Base-by-base conservation (phyloP, 2,329 filamentous ascomycete species). In the Scolecobasidium constrictum region DNA sequence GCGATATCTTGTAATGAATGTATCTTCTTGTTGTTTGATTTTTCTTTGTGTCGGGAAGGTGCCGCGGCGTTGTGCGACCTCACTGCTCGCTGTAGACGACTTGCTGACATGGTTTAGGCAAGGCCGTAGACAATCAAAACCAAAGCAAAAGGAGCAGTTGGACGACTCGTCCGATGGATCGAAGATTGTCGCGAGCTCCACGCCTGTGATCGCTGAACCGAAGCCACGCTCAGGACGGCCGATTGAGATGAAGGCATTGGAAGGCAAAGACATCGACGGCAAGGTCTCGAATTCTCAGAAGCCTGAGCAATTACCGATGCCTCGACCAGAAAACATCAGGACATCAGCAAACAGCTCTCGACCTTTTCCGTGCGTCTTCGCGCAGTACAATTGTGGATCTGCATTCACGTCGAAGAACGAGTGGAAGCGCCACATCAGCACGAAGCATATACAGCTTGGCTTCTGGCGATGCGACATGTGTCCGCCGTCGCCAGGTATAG, bases 341-440 rank as follows among this genome's bases (percentile, higher is more conserved):
- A 18, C 22, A 16, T 19, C 37, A 20, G 19, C 28, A 17, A 35
- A 20, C 22, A 40, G 22, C 22, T 20, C 23, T 7, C 71, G 75
- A 1, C 72, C 76, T 0, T 92, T 90, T 54, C 68, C 72, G 18
- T 96, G 90, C 60, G 77, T 85, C 45, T 87, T 95, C 58, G 67
- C 75, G 21, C 80, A 77, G 44, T 92, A 87, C 44, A 83, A 82
- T 28, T 96, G 90, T 63, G 50, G 48, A 1, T 75, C 78, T 3
- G 77, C 72, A 0, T 94, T 94, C 54, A 72, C 74, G 3, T 80
- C 73, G 51, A 94, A 94, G 65, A 94, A 94, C 57, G 88, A 95
- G 59, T 95, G 90, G 90, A 95, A 95, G 61, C 78, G 90, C 0
- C 90, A 96, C 57, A 77, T 90, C 53, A 67, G 71, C 21, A 83